Evolutionary conservation across 352 stramenopile species (phyloP).

Genomic region (Pelagophyceae sp.): DNA sequence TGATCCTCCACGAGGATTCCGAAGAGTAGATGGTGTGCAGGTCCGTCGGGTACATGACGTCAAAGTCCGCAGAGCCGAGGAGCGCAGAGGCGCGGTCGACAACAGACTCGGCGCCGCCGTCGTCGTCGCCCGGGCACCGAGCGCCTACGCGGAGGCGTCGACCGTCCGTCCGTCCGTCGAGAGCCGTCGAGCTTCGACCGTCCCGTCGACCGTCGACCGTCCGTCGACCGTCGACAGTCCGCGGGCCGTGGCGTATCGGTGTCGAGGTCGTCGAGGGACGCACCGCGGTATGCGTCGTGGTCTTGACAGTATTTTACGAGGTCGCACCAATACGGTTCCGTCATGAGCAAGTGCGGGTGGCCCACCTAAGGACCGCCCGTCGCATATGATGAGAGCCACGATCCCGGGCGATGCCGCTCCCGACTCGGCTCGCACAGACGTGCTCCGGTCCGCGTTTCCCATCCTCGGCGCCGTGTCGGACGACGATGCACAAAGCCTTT

Average conservation of each 20-base stretch:
- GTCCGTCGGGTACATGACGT: conserved; percentile 12
- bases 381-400: too few relatives aligned
- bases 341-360: not conserved
- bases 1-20: conserved; percentile 13
- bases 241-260: not conserved
- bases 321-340: conserved; percentile 10
- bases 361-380: too few relatives aligned
- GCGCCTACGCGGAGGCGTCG: too few relatives aligned
- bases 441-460: too few relatives aligned
- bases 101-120: not conserved
- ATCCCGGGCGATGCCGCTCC: conserved; percentile 55
- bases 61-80: conserved; percentile 1
- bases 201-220: too few relatives aligned
- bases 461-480: too few relatives aligned
- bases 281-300: conserved; percentile 10
- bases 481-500: conserved; percentile 54
- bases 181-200: too few relatives aligned
- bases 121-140: too few relatives aligned
- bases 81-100: not conserved
- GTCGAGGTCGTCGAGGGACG: not conserved
- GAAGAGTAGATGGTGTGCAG: not conserved
- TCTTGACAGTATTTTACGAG: conserved; percentile 25
- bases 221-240: too few relatives aligned
- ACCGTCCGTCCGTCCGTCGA: too few relatives aligned
- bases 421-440: too few relatives aligned